Evolutionary conservation across 2,329 filamentous ascomycete species (phyloP), one percentile per base, ranked within the genome.

Genomic region (Pestalotiopsis sp.): DNA sequence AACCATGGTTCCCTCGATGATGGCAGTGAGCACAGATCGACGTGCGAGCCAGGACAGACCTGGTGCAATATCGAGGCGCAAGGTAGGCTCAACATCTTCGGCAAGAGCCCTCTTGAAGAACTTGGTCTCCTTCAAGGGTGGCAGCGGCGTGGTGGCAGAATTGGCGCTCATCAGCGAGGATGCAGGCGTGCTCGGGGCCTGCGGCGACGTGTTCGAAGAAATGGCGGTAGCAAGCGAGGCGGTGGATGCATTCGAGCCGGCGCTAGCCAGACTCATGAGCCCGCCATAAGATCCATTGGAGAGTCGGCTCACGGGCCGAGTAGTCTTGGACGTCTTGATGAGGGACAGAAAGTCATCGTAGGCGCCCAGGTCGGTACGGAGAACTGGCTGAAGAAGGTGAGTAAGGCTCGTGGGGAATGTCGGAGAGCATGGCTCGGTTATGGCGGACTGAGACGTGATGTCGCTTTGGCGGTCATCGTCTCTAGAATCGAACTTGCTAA

Each of bases 11-110:
- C 95, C 95, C 49, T 97, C 93, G 23, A 92, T 92, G 72, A 99
- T 92, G 66, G 94, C 91, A 70, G 88, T 92, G 49, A 97, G 81
- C 4, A 98, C 94, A 5, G 92, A 93, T 68, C 96, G 91, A 60
- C 95, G 92, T 63, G 93, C 94, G 61, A 99, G 87, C 94, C 96
- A 99, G 0, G 94, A 98, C 36, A 99, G 88, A 0, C 95, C 93
- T 0, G 96, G 96, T 0, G 96, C 95, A 2, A 90, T 87, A 78
- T 99, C 96, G 3, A 99, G 87, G 57, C 96, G 91, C 11, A 99
- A 83, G 0, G 96, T 97, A 0, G 96, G 96, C 77, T 99, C 96
- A 68, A 99, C 93, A 76, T 99, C 96, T 79, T 99, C 96, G 23
- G 89, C 87, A 31, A 98, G 81, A 5, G 91, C 91, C 61, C 96